These are phyloP conservation scores for Ustilago shanxiensis DNA, from an alignment of 1,284 basidiomycete genomes.

Conservation along the genomic window DNA sequence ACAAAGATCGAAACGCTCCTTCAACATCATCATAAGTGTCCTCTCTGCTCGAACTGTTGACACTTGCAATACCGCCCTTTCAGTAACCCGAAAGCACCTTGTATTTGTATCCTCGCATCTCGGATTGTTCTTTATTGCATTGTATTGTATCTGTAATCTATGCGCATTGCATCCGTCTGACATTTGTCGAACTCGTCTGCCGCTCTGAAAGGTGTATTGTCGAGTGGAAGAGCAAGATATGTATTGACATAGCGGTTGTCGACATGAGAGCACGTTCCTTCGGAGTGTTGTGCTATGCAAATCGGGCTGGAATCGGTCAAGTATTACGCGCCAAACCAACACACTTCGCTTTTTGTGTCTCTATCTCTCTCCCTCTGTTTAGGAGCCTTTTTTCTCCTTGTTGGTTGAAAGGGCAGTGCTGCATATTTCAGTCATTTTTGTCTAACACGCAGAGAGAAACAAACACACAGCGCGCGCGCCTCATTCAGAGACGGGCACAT, in stretches of 20 bases:
- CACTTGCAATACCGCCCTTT: neutral
- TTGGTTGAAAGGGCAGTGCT: neutral
- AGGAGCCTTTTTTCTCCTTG: neutral
- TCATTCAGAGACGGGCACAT: neutral
- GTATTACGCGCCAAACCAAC: constrained; percentile 6
- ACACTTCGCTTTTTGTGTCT: neutral
- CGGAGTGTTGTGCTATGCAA: too few species aligned
- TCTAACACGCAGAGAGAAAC: neutral
- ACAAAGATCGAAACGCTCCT: constrained; percentile 5
- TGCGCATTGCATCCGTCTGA: neutral
- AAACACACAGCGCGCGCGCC: neutral
- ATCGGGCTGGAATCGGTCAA: neutral
- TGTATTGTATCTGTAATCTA: neutral
- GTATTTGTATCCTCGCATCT: constrained; percentile 8
- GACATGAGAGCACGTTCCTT: too few species aligned
- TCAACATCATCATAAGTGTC: constrained; percentile 6
- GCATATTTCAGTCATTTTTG: neutral
- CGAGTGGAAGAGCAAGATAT: neutral
- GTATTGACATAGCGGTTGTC: too few species aligned
- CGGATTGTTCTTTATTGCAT: neutral
- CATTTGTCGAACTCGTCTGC: neutral
- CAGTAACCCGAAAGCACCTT: neutral
- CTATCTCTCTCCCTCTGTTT: neutral
- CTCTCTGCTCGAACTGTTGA: neutral
- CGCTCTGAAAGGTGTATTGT: neutral